Base-by-base conservation (phyloP, 148 eudicot species). In the Camellia granthamiana region DNA sequence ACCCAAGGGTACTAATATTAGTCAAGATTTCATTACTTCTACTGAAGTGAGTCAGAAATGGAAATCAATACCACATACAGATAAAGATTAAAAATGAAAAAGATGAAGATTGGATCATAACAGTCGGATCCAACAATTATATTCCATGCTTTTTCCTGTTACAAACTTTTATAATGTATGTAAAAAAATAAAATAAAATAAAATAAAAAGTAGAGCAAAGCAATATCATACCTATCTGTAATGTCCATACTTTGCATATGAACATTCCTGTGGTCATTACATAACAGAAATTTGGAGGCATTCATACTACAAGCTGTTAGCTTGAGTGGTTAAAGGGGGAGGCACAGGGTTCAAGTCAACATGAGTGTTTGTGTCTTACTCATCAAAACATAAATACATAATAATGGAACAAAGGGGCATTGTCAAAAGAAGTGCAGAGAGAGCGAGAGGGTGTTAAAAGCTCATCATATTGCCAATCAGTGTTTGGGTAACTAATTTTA, bases 1-100 rank as follows among this genome's bases (percentile, higher is more conserved):
- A 61, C 56, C 74, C 59, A n/a, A 81, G 77, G 76, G 83, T 1
- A 72, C 12, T 12, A 64, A 69, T 42, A 54, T 71, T 44, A 61
- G 61, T 59, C 55, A 63, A 62, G 14, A 49, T 62, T 72, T 60
- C 38, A 49, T 21, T 3, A 19, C 52, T n/a, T 75, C 38, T 42
- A 75, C 77, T 41, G 67, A 49, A 52, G 41, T 13, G 6, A 15
- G 41, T 23, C 14, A 43, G 21, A 62, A 55, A 74, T 10, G 67
- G 43, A 51, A 78, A 23, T 63, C 23, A n/a, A 9, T 18, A 43
- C 2, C 8, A 10, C n/a, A 63, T 58, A 60, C 13, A 43, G 67
- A 16, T 10, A 75, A 11, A 52, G 66, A 76, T 58, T 6, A 18
- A 58, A 6, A 6, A 5, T 6, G 3, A 30, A 56, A 47, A 52